Percentiles rank a stretch among this genome's conserved stretches.
Conservation (phyloP, 2,329 filamentous ascomycete species). For the Cladosporium sp. region DNA sequence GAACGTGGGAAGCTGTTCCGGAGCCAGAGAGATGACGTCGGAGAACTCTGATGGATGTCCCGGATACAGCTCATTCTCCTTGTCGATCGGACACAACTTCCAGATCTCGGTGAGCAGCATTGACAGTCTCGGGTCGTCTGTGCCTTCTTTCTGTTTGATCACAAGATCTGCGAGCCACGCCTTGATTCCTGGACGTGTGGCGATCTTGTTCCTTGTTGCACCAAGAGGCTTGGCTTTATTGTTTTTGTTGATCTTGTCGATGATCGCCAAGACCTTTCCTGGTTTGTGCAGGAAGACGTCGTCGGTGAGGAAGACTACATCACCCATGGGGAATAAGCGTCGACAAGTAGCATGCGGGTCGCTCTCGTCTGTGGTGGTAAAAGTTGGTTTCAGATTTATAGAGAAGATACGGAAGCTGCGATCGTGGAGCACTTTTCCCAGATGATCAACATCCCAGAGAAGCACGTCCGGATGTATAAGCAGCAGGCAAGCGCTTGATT, state of each 20-base stretch:
- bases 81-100: constrained; percentile 30
- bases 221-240: constrained; percentile 31
- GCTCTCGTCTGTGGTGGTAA: constrained; percentile 21
- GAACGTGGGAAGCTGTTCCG: constrained; percentile 29
- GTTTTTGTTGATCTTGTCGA: constrained; percentile 38
- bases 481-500: constrained; percentile 23
- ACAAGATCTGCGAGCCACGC: constrained; percentile 28
- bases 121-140: constrained; percentile 19
- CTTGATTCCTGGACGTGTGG: constrained; percentile 31
- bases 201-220: constrained; percentile 28
- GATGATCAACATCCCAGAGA: constrained; percentile 35
- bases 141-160: constrained; percentile 19
- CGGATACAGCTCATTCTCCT: constrained; percentile 23
- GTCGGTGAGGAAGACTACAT: constrained; percentile 46
- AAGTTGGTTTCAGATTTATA: constrained; percentile 33
- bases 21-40: constrained; percentile 27
- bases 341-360: constrained; percentile 26
- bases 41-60: constrained; percentile 23
- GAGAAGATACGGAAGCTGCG: constrained; percentile 36
- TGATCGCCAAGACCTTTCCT: constrained; percentile 37
- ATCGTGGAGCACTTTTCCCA: constrained; percentile 36
- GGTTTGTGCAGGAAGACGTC: constrained; percentile 44
- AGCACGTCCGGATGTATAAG: constrained; percentile 37
- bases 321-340: constrained; percentile 41
- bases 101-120: constrained; percentile 29